Base-by-base conservation (phyloP, 2,329 filamentous ascomycete genomes). In the Trichoderma brevicompactum region DNA sequence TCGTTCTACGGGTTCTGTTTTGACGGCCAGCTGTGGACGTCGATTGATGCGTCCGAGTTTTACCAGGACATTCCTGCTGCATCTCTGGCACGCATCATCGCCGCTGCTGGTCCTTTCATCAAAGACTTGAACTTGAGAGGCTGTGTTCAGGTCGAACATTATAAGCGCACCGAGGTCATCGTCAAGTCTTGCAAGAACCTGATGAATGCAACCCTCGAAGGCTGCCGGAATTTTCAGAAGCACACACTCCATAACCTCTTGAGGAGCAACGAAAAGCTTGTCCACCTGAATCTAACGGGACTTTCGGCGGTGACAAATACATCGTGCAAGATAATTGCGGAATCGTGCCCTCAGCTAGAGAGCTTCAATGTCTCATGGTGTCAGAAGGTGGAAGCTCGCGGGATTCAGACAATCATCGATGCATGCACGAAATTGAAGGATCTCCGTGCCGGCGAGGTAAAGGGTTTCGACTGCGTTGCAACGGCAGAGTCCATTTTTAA, bases 351-450 rank as follows among this genome's bases (percentile, higher is more conserved):
- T 1, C 88, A 89, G 55, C 82, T 99, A n/a, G 89, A 96, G 76
- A 84, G 86, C 64, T 84, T 98, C 69, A 96, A 97, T 72, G 86
- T 98, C 19, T 96, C 93, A 0, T 98, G 94, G 92, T 99, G 95
- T 79, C 89, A 88, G 69, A 90, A 92, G 67, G 87, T 97, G 74
- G 90, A 95, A 72, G 90, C 92, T 8, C 82, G 85, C 12, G 94
- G 93, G 5, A 80, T 98, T 62, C 87, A 84, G 68, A 85, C 85
- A 59, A 84, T 99, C 2, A 80, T 97, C 0, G 82, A 90, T 66
- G 85, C 85, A 2, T 98, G 95, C 73, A 81, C 84, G 0, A 88
- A 83, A 61, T 79, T 99, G 63, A 89, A 82, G 62, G 94, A 98
- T 71, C 81, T 99, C 36, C 86, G 92, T 66, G 92, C 91, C 9